Base-by-base conservation (phyloP, 768 basidiomycete genomes). In the Leccinum rimulosum region DNA sequence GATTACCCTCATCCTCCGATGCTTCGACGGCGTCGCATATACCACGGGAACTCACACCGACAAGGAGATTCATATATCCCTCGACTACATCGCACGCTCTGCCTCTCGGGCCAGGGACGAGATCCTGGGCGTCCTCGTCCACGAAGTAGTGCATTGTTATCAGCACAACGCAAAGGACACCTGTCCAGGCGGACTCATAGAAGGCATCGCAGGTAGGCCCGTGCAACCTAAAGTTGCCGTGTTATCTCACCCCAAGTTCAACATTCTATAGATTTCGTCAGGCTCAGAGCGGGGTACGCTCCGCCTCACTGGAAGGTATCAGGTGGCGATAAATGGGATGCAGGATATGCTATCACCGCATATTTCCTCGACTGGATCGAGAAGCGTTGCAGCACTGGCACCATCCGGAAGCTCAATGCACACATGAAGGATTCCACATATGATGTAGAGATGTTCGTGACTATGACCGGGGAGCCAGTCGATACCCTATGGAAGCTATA, bases 131-230 rank as follows among this genome's bases (percentile, higher is more conserved):
- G 88, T 91, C 3, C 76, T 93, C 3, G 75, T 81, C 36, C 90
- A 89, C 68, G 89, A 93, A 73, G 80, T 88, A 67, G 89, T 90
- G 6, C 91, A 93, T 62, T 91, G 87, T 66, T 92, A 80, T 68
- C 91, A 92, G 67, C 82, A 84, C 71, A 79, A 89, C 64, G 88
- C 80, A 1, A 67, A 74, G 25, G 84, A 77, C 27, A 81, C 79
- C 47, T 86, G 82, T 63, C 88, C 88, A 0, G 80, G 82, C 2
- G 91, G 91, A 2, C 74, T 93, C 50, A 83, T 90, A 61, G 91
- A 93, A 67, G 91, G 91, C 19, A 79, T 93, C 28, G 91, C 90
- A 70, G 89, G 89, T 87, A 59, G 47, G 76, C 61, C 11, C n/a
- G 15, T n/a, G n/a, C n/a, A 10, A n/a, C 25, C 25, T n/a, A 4